phyloP scores from a whole-genome alignment of 495 filamentous ascomycete genomes.

The Platismatia glauca region DNA sequence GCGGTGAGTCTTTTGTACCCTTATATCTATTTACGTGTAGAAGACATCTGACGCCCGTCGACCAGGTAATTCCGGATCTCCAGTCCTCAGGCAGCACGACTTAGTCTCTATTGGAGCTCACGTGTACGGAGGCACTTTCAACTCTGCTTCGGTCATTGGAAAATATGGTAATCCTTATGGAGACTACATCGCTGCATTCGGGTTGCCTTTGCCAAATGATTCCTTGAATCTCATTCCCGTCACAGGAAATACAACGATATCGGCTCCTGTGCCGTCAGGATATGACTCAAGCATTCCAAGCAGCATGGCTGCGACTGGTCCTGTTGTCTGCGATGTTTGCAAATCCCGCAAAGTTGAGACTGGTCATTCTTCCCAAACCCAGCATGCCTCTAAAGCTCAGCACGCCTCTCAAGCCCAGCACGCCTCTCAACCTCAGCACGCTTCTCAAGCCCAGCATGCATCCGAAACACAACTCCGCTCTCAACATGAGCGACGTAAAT shows the following conservation, averaged over 20 bases:
- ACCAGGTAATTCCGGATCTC: slow-evolving; percentile 31
- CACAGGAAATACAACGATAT: slow-evolving; percentile 12
- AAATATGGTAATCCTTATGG: slow-evolving; percentile 27
- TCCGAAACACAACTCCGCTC: not conserved
- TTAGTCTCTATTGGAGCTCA: slow-evolving; percentile 29
- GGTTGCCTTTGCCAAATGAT: slow-evolving; percentile 19
- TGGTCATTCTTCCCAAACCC: not conserved
- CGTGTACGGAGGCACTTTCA: slow-evolving; percentile 29
- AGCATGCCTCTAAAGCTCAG: not conserved
- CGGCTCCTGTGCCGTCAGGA: slow-evolving; percentile 19
- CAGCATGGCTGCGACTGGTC: slow-evolving; percentile 3
- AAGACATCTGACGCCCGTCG: not conserved
- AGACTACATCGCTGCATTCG: slow-evolving; percentile 23
- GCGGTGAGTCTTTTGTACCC: slow-evolving; percentile 21
- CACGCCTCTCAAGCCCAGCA: not conserved
- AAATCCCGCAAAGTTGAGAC: not conserved
- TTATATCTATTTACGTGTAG: not conserved
- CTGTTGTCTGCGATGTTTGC: slow-evolving; percentile 1
- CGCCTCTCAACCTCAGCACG: not conserved
- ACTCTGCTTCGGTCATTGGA: slow-evolving; percentile 31
- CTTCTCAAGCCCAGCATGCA: not conserved
- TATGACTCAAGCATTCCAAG: slow-evolving; percentile 13
- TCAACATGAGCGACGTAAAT: slow-evolving; percentile 4
- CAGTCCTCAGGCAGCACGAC: slow-evolving; percentile 27
- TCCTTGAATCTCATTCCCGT: slow-evolving; percentile 18